phyloP scores from a whole-genome alignment of 2,329 filamentous ascomycete genomes.

The Pestalotiopsis sp. region DNA sequence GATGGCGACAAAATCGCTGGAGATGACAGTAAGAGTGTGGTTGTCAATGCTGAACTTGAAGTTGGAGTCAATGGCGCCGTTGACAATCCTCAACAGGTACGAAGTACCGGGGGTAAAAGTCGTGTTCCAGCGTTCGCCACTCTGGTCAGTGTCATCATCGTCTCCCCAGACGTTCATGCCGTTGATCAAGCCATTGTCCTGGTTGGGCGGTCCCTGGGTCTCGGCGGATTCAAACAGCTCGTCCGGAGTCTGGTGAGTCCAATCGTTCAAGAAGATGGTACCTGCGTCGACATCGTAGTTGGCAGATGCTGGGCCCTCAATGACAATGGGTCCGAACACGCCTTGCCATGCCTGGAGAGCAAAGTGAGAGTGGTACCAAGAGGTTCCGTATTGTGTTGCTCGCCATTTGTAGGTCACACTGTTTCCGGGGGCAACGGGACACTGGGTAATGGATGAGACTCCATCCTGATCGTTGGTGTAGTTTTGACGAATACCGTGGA shows the following conservation, averaged over 20 bases:
- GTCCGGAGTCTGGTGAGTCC: constrained; percentile 48
- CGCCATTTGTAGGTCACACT: constrained; percentile 58
- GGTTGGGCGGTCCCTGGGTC: background rate
- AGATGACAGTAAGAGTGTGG: constrained; percentile 60
- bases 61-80: constrained; percentile 44
- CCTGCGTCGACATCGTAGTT: constrained; percentile 67
- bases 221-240: background rate
- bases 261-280: constrained; percentile 59
- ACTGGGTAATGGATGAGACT: constrained; percentile 51
- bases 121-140: background rate
- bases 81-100: constrained; percentile 40
- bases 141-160: constrained; percentile 13
- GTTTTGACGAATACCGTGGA: constrained; percentile 62
- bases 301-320: constrained; percentile 59
- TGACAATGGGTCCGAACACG: constrained; percentile 60
- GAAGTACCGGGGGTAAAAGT: background rate
- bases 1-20: constrained; percentile 61
- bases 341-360: constrained; percentile 50
- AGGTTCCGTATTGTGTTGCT: constrained; percentile 52
- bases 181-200: background rate
- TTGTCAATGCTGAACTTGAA: constrained; percentile 57
- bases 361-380: constrained; percentile 66
- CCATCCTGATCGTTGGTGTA: constrained; percentile 58
- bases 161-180: constrained; percentile 26
- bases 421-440: constrained; percentile 52